Evolutionary conservation across 345 rosid species (phyloP), one percentile per base, ranked within the genome.

Genomic region (Boechera divaricarpa): DNA sequence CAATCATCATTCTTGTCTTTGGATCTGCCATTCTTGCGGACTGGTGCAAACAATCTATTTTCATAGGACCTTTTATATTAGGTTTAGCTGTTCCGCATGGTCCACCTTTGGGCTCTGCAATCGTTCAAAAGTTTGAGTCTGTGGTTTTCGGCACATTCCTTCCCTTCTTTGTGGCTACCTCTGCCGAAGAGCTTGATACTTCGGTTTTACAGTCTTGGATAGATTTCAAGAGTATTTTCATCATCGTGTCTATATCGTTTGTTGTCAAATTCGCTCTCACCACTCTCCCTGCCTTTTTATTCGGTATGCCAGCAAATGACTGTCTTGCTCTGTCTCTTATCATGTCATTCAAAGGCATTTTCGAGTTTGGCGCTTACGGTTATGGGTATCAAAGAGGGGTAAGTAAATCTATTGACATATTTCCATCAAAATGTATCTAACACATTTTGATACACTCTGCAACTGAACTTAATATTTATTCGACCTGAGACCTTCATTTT

Each of bases 1-100:
- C 28, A 3, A 72, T 84, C 56, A 57, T 84, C 53, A 26, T 81
- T 15, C 35, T 86, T 24, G 76, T 82, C 24, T 49, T 83, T 13
- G 75, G 41, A 29, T 77, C 75, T 11, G 69, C 35, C 7, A 45
- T 31, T 75, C 63, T 38, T 28, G 80, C 55, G 32, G 81, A 75
- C 1, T 57, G 44, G 60, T 60, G 70, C 52, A 66, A 28, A 7
- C 81, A 68, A 16, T 49, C 78, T 65, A 41, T 79, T 2, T 29
- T 83, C 5, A 31, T 82, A 9, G 90, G 87, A 32, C 82, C 85
- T 15, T 78, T 81, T 11, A 59, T 80, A 36, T 49, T 84, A 7
- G 87, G 90, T 6, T 24, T 83, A 16, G 83, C 82, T 2, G 78
- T 84, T 0, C 90, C 90, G 0, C 79, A 79, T 5, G 90, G 90